A percentile compares a stretch with the other conserved stretches of the same genome.
Evolutionary conservation across 208 protist species (phyloP).

Genomic region (Leishmania tropica): DNA sequence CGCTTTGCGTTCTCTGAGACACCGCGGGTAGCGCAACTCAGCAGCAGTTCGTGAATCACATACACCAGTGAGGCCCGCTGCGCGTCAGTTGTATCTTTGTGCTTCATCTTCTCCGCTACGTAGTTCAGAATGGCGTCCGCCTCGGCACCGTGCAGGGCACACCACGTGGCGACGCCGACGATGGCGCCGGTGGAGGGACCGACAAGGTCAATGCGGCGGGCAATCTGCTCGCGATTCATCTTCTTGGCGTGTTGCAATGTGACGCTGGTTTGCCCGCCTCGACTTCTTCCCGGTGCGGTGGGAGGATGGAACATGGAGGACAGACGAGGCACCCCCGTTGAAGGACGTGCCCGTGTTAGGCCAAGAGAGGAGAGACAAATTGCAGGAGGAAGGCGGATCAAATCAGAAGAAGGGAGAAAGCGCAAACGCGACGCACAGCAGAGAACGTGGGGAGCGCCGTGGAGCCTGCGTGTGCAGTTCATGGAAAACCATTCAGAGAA

Average conservation of each 20-base stretch:
- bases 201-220: slow-evolving; percentile 71
- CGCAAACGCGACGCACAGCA: not conserved
- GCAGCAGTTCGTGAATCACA: slow-evolving; percentile 85
- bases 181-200: slow-evolving; percentile 73
- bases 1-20: slow-evolving; percentile 66
- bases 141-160: slow-evolving; percentile 78
- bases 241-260: not conserved
- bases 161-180: slow-evolving; percentile 87
- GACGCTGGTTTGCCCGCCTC: not conserved
- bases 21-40: slow-evolving; percentile 71
- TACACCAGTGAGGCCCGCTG: slow-evolving; percentile 72
- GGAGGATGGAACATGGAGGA: not conserved
- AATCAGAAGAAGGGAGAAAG: not conserved
- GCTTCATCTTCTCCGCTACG: slow-evolving; percentile 60
- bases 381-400: not conserved
- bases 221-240: slow-evolving; percentile 74
- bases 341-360: not conserved
- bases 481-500: not conserved
- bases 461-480: not conserved
- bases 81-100: slow-evolving; percentile 39
- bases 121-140: slow-evolving; percentile 68
- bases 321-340: not conserved
- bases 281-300: not conserved
- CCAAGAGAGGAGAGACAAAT: not conserved
- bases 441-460: not conserved